Evolutionary conservation across 345 rosid genomes (phyloP).

Genomic region (Corchorus olitorius): DNA sequence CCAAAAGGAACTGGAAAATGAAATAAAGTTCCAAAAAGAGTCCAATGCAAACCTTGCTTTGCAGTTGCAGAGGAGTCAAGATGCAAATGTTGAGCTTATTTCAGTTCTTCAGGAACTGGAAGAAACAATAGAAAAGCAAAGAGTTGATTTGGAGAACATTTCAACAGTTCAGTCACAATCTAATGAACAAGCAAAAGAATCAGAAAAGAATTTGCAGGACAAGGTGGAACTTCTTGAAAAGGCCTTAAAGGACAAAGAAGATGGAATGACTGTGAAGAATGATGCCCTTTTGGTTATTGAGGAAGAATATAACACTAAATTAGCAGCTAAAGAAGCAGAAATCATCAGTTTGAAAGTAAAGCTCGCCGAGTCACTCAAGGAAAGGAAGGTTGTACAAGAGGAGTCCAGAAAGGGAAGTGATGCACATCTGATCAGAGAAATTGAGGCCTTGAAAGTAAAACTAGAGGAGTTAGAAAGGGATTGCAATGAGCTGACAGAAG

Average conservation of each 20-base stretch:
- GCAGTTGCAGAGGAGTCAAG: constrained; percentile 63
- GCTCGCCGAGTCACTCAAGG: constrained; percentile 26
- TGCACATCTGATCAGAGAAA: constrained; percentile 35
- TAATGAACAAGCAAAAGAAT: constrained; percentile 38
- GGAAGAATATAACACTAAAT: constrained; percentile 29
- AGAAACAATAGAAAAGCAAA: constrained; percentile 53
- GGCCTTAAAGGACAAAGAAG: constrained; percentile 28
- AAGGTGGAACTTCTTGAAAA: constrained; percentile 41
- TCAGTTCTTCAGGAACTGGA: constrained; percentile 61
- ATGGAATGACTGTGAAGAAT: constrained; percentile 3
- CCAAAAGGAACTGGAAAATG: constrained; percentile 50
- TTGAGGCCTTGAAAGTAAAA: constrained; percentile 41
- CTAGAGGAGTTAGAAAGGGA: constrained; percentile 58
- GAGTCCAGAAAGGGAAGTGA: constrained; percentile 15
- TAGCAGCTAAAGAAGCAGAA: constrained; percentile 42
- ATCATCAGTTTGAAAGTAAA: constrained; percentile 35
- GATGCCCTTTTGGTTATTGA: constrained; percentile 18
- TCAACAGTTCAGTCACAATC: constrained; percentile 29
- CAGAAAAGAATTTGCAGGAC: constrained; percentile 34
- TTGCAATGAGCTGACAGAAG: constrained; percentile 67
- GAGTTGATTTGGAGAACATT: constrained; percentile 40
- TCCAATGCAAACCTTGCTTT: constrained; percentile 41
- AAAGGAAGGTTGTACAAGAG: constrained; percentile 22
- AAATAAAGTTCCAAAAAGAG: constrained; percentile 48
- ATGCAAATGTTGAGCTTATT: constrained; percentile 62